Percentiles rank a stretch among this genome's conserved stretches.
phyloP scores from a whole-genome alignment of 177 flowering plant species.

The Telopea speciosissima region DNA sequence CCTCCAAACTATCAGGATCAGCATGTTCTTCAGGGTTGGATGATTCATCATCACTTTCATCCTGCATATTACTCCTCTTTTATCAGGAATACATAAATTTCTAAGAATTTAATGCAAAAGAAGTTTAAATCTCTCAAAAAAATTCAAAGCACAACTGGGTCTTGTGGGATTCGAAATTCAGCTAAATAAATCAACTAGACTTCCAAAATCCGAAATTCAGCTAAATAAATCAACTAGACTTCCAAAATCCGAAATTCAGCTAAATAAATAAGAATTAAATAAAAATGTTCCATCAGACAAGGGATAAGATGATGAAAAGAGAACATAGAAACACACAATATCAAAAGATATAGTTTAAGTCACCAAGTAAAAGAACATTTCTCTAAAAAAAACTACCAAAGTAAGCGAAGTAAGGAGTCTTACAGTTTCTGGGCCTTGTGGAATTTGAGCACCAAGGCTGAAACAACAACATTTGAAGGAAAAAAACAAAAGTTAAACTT shows the following conservation, averaged over 20 bases:
- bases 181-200: too few relatives aligned
- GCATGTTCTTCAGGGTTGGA: conserved; percentile 7
- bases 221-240: too few relatives aligned
- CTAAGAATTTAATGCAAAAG: background rate
- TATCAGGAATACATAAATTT: conserved; percentile 1
- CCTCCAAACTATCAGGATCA: conserved; percentile 20
- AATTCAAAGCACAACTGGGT: too few relatives aligned
- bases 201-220: too few relatives aligned
- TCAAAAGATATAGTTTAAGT: background rate
- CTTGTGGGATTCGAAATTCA: too few relatives aligned
- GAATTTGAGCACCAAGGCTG: conserved; percentile 32
- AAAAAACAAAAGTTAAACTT: background rate
- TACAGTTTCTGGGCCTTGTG: conserved; percentile 18
- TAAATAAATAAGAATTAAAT: background rate
- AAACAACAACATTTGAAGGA: background rate
- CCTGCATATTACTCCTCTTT: conserved; percentile 18
- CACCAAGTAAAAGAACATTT: background rate
- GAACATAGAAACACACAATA: background rate
- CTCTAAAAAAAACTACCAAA: background rate
- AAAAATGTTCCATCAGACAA: background rate
- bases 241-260: background rate
- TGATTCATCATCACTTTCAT: conserved; percentile 16
- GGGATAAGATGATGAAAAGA: too few relatives aligned
- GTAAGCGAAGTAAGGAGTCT: background rate
- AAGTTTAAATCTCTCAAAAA: background rate